phyloP scores from a whole-genome alignment of 805 yeast genomes.

The Ogataea minuta region DNA sequence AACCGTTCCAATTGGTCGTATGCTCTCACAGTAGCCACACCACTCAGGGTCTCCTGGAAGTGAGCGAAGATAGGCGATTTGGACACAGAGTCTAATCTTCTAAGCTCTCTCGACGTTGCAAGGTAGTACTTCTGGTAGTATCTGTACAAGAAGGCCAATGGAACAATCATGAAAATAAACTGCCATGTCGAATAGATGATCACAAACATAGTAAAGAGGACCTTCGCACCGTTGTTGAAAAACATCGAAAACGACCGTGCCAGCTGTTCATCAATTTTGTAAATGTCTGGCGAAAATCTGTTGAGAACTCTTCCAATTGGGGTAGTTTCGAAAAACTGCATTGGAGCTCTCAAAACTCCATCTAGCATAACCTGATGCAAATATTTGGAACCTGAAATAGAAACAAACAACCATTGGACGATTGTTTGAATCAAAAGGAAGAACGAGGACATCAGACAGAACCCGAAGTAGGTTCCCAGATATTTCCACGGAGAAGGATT shows the following conservation, averaged over 20 bases:
- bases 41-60: constrained; percentile 78
- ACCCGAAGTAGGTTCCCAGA: constrained; percentile 67
- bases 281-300: constrained; percentile 87
- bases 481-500: constrained; percentile 76
- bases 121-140: constrained; percentile 76
- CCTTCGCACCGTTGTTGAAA: constrained; percentile 58
- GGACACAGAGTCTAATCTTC: constrained; percentile 78
- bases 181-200: constrained; percentile 88
- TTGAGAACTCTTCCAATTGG: constrained; percentile 91
- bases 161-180: constrained; percentile 67
- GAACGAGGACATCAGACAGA: constrained; percentile 69
- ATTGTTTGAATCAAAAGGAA: constrained; percentile 63
- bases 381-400: constrained; percentile 75
- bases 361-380: constrained; percentile 76
- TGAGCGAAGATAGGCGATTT: constrained; percentile 81
- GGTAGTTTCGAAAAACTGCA: constrained; percentile 94
- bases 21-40: constrained; percentile 74
- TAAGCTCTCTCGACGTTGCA: constrained; percentile 75
- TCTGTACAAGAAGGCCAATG: constrained; percentile 62
- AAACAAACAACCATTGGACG: constrained; percentile 74
- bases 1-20: constrained; percentile 66
- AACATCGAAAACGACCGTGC: constrained; percentile 73
- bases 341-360: constrained; percentile 79
- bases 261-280: constrained; percentile 77
- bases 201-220: constrained; percentile 72